Percentiles rank a stretch among this genome's conserved stretches.
Conservation (phyloP, 257 asterid genomes). For the Primulina eburnea region DNA sequence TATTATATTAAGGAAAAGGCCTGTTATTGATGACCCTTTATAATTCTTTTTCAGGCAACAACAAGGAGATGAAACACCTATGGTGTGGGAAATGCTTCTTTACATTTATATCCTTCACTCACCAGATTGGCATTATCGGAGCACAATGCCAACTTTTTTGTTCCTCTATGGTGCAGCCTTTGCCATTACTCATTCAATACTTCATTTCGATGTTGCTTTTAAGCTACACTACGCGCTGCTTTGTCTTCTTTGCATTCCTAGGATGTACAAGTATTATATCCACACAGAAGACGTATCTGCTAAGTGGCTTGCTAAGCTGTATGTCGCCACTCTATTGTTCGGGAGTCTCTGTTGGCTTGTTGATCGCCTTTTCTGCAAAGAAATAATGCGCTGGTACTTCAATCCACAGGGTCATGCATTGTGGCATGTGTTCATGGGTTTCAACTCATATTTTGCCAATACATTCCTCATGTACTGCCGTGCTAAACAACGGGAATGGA, state of each 20-base stretch:
- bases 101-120: constrained; percentile 92
- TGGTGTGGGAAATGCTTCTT: constrained; percentile 99
- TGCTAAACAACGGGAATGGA: constrained; percentile 91
- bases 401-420: constrained; percentile 94
- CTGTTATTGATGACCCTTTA: neutral
- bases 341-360: constrained; percentile 72
- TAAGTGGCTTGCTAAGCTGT: constrained; percentile 70
- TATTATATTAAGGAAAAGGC: too few relatives aligned
- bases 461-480: constrained; percentile 91
- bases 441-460: constrained; percentile 86
- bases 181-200: constrained; percentile 69
- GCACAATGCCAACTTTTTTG: constrained; percentile 93
- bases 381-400: constrained; percentile 47
- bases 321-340: constrained; percentile 45
- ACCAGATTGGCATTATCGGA: constrained; percentile 96
- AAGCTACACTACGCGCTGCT: constrained; percentile 84
- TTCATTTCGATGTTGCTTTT: constrained; percentile 64
- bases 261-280: constrained; percentile 87
- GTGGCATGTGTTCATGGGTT: constrained; percentile 91
- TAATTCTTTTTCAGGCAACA: constrained; percentile 59
- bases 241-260: constrained; percentile 90
- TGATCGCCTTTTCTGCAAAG: constrained; percentile 64
- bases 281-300: constrained; percentile 70
- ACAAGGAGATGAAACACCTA: constrained; percentile 99
- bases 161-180: constrained; percentile 81